Evolutionary conservation across 2,329 filamentous ascomycete species (phyloP).

Genomic region (Claviceps capensis): DNA sequence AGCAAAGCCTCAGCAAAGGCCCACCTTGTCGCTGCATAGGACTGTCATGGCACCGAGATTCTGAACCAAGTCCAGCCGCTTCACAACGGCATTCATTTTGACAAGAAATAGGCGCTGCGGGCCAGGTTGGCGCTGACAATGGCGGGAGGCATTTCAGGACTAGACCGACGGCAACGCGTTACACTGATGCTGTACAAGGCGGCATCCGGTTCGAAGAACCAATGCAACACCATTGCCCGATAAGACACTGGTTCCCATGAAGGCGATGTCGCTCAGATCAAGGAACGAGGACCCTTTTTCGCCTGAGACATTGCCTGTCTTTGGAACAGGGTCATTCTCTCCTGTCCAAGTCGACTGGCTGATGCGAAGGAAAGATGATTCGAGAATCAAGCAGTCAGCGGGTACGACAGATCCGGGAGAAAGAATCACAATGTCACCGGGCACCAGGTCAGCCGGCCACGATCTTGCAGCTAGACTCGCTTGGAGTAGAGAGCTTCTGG

Average conservation of each 20-base stretch:
- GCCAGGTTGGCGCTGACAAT: constrained; percentile 18
- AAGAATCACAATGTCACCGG: constrained; percentile 13
- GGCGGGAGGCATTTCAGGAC: constrained; percentile 17
- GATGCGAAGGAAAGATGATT: constrained; percentile 14
- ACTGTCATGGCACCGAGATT: constrained; percentile 17
- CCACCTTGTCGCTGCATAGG: constrained; percentile 17
- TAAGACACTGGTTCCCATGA: constrained; percentile 17
- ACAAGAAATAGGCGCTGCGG: constrained; percentile 14
- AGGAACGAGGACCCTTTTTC: constrained; percentile 12
- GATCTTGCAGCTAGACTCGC: constrained; percentile 1
- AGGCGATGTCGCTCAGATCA: constrained; percentile 13
- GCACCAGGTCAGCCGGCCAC: constrained; percentile 11
- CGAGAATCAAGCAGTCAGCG: constrained; percentile 16
- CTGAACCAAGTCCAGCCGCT: constrained; percentile 18
- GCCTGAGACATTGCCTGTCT: constrained; percentile 7
- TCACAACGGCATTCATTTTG: constrained; percentile 22
- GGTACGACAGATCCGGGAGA: constrained; percentile 13
- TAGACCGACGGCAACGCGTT: constrained; percentile 14
- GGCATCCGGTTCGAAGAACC: constrained; percentile 14
- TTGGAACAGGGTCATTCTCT: constrained; percentile 15
- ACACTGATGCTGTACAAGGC: constrained; percentile 16
- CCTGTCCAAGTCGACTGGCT: constrained; percentile 18
- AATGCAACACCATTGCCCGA: constrained; percentile 14
- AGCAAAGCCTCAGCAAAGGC: background rate
- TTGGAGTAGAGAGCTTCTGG: background rate